A percentile compares a stretch with the other conserved stretches of the same genome.
phyloP scores from a whole-genome alignment of 202 grass and related monocot species.

The Panicum virgatum region DNA sequence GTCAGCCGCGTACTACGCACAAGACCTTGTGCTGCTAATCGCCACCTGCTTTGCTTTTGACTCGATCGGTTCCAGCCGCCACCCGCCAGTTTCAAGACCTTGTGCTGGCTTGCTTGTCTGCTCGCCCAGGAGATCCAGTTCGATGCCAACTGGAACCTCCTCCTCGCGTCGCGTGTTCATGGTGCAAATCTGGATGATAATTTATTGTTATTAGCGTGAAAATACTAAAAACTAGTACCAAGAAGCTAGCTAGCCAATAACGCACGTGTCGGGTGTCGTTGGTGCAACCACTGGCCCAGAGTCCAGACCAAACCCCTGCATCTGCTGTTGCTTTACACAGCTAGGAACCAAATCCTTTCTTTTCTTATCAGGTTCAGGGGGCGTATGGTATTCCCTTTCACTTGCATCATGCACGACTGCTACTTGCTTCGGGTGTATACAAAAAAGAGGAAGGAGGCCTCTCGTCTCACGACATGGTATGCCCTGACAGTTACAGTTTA shows the following conservation, averaged over 20 bases:
- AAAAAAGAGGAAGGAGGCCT: neutral
- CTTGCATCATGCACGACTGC: neutral
- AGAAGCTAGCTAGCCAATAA: too few species aligned
- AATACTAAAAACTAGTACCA: too few species aligned
- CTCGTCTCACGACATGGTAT: neutral
- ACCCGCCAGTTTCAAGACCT: neutral
- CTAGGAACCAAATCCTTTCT: neutral
- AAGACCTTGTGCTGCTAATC: too few species aligned
- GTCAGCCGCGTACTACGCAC: too few species aligned
- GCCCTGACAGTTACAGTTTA: neutral
- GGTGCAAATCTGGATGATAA: neutral
- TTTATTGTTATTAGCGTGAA: neutral
- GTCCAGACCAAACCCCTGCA: neutral
- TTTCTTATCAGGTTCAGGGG: neutral
- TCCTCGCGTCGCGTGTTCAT: neutral
- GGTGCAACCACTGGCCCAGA: conserved; percentile 14
- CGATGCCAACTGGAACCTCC: neutral
- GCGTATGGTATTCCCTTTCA: neutral
- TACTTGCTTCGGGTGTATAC: neutral
- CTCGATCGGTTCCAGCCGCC: too few species aligned
- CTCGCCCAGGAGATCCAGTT: too few species aligned
- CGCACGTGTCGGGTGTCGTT: conserved; percentile 3
- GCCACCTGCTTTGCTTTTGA: too few species aligned
- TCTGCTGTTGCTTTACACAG: neutral
- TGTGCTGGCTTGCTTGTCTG: too few species aligned